Evolutionary conservation across 2,329 filamentous ascomycete species (phyloP), one percentile per base, ranked within the genome.

Genomic region (Oidium heveae): DNA sequence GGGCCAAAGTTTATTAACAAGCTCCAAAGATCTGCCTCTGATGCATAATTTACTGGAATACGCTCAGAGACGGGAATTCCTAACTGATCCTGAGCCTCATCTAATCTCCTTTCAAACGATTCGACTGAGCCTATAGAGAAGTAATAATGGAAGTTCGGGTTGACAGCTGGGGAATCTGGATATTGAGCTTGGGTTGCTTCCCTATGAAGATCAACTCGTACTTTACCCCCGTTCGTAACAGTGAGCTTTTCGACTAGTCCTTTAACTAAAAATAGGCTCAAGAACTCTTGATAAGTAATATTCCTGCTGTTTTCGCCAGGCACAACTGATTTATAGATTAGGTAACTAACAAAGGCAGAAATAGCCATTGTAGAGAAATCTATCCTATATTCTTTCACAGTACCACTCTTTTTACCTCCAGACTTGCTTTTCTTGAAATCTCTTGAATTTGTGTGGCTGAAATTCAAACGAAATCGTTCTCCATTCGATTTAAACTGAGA

Each of bases 241-340:
- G 81, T 80, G 61, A 98, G 75, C 71, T 88, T 95, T 70, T 95
- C 85, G 20, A 98, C 88, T 24, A 98, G 74, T 8, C 91, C 91
- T 72, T 94, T 95, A 69, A 95, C 87, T 57, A 98, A 73, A 73
- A 94, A 96, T 34, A 86, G 91, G 61, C 79, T 88, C 58, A 85
- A 75, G 70, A 98, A 86, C 69, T 98, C 91, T 69, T 98, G 88
- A 86, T 87, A 98, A 55, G 91, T 96, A 56, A 98, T 95, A 65
- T 98, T 89, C 63, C 79, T 73, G 55, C 71, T 73, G 58, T 72
- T 74, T 58, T 84, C 80, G 20, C 75, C 74, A 3, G 80, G 80
- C 56, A 86, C 74, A 55, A 89, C 69, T 59, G 76, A 72, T 55
- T 74, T 71, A 66, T 79, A 82, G 51, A 80, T 65, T 55, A 83